phyloP scores from a whole-genome alignment of 306 rosid genomes.

The Cyamopsis tetragonoloba region DNA sequence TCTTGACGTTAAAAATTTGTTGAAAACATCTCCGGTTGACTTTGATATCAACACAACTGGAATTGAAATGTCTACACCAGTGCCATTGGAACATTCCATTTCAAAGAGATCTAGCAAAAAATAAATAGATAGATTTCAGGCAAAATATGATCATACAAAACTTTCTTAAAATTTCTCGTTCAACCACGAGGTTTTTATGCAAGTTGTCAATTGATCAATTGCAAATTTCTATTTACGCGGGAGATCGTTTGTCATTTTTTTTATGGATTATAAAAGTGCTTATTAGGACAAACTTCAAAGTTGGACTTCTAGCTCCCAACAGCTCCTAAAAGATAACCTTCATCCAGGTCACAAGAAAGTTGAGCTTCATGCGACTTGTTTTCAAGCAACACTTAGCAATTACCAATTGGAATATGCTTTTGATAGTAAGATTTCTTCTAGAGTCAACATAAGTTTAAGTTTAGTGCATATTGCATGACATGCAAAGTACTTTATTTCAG shows the following conservation, averaged over 20 bases:
- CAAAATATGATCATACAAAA: background rate
- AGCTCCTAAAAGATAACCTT: too few relatives aligned
- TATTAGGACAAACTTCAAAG: background rate
- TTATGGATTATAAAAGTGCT: background rate
- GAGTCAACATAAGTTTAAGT: too few relatives aligned
- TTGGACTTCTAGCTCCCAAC: too few relatives aligned
- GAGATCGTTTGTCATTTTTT: too few relatives aligned
- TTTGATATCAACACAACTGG: slow-evolving; percentile 64
- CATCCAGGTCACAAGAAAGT: background rate
- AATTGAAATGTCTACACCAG: slow-evolving; percentile 50
- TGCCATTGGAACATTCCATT: slow-evolving; percentile 58
- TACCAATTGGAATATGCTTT: background rate
- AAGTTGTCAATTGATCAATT: background rate
- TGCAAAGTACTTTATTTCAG: background rate
- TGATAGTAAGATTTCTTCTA: background rate
- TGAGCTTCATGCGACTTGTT: background rate
- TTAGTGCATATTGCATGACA: background rate
- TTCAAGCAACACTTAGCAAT: background rate
- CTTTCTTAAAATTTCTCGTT: too few relatives aligned
- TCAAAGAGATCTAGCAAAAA: slow-evolving; percentile 52
- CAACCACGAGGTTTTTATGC: too few relatives aligned
- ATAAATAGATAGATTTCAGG: background rate
- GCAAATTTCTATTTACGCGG: too few relatives aligned
- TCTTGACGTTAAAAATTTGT: slow-evolving; percentile 40
- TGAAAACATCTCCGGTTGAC: slow-evolving; percentile 55